Percentiles rank a stretch among this genome's conserved stretches.
These are phyloP conservation scores for Kluyveromyces starmeri DNA, from an alignment of 805 yeast species.

Conservation along the genomic window DNA sequence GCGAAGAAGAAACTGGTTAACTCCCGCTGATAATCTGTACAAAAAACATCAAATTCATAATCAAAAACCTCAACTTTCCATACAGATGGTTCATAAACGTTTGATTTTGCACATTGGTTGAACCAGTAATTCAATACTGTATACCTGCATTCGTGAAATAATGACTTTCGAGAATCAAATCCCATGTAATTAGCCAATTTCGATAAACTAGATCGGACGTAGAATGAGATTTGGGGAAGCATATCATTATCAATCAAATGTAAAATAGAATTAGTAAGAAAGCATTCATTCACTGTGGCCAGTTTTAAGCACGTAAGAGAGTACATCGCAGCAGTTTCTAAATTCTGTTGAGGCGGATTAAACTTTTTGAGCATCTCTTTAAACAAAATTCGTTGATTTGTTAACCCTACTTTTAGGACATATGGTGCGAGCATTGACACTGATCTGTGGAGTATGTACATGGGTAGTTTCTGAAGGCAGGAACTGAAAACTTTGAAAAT, in stretches of 20 bases:
- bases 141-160: constrained; percentile 19
- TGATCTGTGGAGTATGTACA: constrained; percentile 4
- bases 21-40: constrained; percentile 12
- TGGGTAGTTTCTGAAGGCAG: constrained; percentile 15
- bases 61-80: constrained; percentile 20
- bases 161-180: constrained; percentile 4
- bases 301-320: constrained; percentile 15
- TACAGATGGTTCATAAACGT: neutral
- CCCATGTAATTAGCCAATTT: constrained; percentile 6
- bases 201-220: constrained; percentile 11
- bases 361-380: constrained; percentile 20
- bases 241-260: constrained; percentile 10
- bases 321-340: constrained; percentile 24
- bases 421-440: constrained; percentile 12
- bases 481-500: constrained; percentile 16
- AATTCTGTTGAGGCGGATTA: constrained; percentile 15
- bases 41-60: constrained; percentile 11
- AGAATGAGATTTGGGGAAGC: constrained; percentile 14
- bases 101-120: constrained; percentile 1
- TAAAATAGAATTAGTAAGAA: constrained; percentile 11
- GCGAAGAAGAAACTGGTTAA: constrained; percentile 17
- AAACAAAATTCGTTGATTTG: constrained; percentile 24
- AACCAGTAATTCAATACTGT: constrained; percentile 18
- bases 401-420: constrained; percentile 16
- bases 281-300: constrained; percentile 16